Conservation (phyloP, 345 rosid species). For the Eucalyptus urophylla region DNA sequence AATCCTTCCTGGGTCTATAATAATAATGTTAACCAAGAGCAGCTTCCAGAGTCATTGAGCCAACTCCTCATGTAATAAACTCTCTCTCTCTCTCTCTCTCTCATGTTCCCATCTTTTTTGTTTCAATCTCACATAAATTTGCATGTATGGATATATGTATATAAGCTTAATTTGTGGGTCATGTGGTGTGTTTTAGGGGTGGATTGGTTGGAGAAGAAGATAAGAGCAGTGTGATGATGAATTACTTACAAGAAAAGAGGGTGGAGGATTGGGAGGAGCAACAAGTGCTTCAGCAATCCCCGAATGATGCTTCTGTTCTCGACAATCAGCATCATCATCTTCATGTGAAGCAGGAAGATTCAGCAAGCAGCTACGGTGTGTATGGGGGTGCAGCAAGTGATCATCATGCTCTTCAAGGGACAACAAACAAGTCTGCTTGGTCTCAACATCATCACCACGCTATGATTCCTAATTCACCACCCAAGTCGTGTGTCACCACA, state of each 20-base stretch:
- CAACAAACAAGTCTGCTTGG: constrained; percentile 20
- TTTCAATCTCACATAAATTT: not conserved
- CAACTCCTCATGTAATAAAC: constrained; percentile 30
- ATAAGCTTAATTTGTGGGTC: not conserved
- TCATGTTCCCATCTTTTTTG: not conserved
- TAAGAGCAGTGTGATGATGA: constrained; percentile 3
- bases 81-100: not conserved
- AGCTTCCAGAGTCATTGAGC: constrained; percentile 21
- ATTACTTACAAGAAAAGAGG: constrained; percentile 25
- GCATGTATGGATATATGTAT: not conserved
- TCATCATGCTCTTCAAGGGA: not conserved
- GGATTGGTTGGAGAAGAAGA: constrained; percentile 67
- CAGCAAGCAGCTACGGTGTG: constrained; percentile 16
- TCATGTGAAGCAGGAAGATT: constrained; percentile 54
- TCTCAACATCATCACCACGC: constrained; percentile 17
- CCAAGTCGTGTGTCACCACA: constrained; percentile 49
- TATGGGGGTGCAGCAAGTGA: constrained; percentile 27
- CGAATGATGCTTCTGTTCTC: not conserved
- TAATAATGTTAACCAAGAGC: not conserved
- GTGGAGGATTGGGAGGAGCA: constrained; percentile 55
- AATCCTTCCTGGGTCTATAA: not conserved
- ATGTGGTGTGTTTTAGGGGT: constrained; percentile 23
- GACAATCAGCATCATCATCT: not conserved
- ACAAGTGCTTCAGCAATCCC: constrained; percentile 37
- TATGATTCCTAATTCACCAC: constrained; percentile 29